These are phyloP conservation scores for Zygosaccharomyces siamensis DNA, from an alignment of 805 yeast genomes.

Conservation along the genomic window DNA sequence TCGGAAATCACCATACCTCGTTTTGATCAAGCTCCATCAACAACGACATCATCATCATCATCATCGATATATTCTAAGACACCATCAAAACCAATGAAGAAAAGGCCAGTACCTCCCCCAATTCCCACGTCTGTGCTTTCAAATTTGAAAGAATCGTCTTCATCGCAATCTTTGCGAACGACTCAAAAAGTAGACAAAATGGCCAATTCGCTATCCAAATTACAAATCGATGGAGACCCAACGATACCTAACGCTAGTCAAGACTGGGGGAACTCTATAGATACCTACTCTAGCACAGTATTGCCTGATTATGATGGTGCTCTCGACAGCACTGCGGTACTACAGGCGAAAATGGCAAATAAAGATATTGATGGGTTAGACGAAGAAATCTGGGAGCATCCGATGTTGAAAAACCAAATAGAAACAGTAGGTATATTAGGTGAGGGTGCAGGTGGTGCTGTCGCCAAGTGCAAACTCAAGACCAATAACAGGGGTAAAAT, in stretches of 20 bases:
- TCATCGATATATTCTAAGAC: constrained; percentile 34
- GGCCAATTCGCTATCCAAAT: constrained; percentile 10
- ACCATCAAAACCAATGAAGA: constrained; percentile 23
- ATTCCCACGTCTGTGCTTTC: constrained; percentile 18
- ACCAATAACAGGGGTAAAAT: constrained; percentile 46
- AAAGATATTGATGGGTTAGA: constrained; percentile 53
- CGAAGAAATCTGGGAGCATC: constrained; percentile 68
- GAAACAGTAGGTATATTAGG: constrained; percentile 70
- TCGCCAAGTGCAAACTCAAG: constrained; percentile 65
- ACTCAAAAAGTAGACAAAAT: constrained; percentile 3
- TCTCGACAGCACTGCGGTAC: constrained; percentile 14
- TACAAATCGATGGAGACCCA: constrained; percentile 2
- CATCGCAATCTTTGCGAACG: not conserved
- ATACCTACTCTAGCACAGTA: constrained; percentile 25
- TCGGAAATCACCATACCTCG: constrained; percentile 16
- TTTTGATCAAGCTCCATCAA: constrained; percentile 13
- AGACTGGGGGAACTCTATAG: constrained; percentile 18
- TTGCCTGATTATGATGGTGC: constrained; percentile 24
- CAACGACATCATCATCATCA: constrained; percentile 10
- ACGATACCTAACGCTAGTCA: constrained; percentile 12
- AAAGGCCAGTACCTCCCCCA: constrained; percentile 33
- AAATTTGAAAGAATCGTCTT: not conserved
- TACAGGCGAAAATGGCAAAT: constrained; percentile 1
- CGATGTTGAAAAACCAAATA: constrained; percentile 51
- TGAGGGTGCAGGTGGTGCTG: constrained; percentile 94